Conservation (phyloP, 208 protist genomes). For the Leishmania mexicana region DNA sequence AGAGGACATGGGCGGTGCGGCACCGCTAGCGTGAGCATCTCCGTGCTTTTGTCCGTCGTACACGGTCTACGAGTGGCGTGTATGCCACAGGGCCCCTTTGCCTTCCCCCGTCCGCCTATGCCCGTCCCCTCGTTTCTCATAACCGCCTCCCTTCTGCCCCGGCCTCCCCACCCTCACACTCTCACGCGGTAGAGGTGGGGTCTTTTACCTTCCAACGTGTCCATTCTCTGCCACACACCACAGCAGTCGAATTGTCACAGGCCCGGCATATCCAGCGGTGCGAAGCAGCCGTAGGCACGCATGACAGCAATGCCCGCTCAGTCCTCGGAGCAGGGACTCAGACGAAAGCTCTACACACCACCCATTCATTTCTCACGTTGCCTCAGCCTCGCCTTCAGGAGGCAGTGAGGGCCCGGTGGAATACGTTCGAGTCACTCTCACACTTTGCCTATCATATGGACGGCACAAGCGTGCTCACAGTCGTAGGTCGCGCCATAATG, state of each 20-base stretch:
- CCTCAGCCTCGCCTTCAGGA: no score
- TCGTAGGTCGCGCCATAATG: background rate
- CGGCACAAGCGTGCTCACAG: background rate
- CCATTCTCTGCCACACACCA: background rate
- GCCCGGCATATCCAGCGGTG: no score
- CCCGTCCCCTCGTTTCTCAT: background rate
- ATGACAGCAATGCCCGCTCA: background rate
- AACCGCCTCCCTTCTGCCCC: background rate
- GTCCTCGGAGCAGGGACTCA: background rate
- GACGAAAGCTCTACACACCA: background rate
- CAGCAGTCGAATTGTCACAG: background rate
- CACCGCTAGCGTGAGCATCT: background rate
- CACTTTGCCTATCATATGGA: background rate
- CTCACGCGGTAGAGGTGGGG: background rate
- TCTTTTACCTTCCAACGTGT: background rate
- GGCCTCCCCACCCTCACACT: background rate
- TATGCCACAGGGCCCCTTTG: background rate
- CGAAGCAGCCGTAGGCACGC: background rate
- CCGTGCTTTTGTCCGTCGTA: background rate
- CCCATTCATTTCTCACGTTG: no score
- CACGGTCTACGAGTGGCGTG: background rate
- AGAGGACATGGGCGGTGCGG: background rate
- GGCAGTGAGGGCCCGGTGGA: background rate
- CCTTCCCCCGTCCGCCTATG: background rate
- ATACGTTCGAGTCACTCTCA: background rate